Conservation (phyloP, 805 yeast species). For the Metschnikowia sp. region DNA sequence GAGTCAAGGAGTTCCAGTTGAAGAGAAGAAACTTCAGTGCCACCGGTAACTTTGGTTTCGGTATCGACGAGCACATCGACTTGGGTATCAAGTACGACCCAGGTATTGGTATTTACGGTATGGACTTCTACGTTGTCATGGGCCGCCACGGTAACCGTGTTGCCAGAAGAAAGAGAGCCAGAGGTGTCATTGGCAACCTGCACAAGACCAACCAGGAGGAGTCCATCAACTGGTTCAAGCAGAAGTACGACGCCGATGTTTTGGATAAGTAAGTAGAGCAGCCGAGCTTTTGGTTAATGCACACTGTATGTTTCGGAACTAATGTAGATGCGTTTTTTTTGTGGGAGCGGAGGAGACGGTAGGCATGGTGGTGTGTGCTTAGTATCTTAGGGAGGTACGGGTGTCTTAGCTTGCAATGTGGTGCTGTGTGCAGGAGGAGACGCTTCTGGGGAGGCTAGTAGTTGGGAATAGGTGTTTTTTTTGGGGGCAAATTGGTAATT, state of each 20-base stretch:
- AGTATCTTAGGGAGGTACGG: too few relatives aligned
- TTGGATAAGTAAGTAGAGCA: slow-evolving; percentile 60
- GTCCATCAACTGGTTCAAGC: slow-evolving; percentile 98
- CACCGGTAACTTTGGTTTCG: slow-evolving; percentile 99
- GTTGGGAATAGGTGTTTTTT: too few relatives aligned
- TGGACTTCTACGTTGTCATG: slow-evolving; percentile 99
- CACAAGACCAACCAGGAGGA: slow-evolving; percentile 93
- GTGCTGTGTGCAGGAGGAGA: too few relatives aligned
- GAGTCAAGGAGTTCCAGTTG: slow-evolving; percentile 99
- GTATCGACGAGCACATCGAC: slow-evolving; percentile 99
- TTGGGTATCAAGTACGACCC: slow-evolving; percentile 99
- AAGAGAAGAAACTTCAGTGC: slow-evolving; percentile 91
- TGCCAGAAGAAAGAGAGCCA: slow-evolving; percentile 96
- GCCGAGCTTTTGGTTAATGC: too few relatives aligned
- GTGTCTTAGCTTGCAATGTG: too few relatives aligned
- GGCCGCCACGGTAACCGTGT: slow-evolving; percentile 99
- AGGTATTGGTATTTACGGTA: slow-evolving; percentile 99
- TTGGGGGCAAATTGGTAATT: too few relatives aligned
- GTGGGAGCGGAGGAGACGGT: too few relatives aligned
- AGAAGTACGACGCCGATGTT: slow-evolving; percentile 99
- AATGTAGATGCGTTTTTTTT: too few relatives aligned
- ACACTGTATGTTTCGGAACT: too few relatives aligned
- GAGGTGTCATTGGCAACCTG: slow-evolving; percentile 81
- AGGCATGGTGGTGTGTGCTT: too few relatives aligned
- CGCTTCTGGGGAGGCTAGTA: too few relatives aligned